Evolutionary conservation across 495 filamentous ascomycete species (phyloP).

Genomic region (Penicillium canariense): DNA sequence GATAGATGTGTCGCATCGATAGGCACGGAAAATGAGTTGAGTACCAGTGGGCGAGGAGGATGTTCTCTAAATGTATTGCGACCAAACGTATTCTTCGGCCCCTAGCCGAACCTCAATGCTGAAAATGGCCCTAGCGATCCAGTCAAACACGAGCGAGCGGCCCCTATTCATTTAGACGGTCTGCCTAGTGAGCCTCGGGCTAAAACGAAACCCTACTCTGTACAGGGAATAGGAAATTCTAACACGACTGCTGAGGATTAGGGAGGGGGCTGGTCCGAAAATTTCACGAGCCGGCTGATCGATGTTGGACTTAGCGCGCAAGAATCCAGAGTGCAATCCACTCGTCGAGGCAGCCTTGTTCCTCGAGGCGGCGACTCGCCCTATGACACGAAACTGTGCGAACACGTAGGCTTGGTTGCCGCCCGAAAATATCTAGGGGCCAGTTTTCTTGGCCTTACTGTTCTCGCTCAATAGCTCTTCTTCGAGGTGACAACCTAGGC

Average conservation of each 20-base stretch:
- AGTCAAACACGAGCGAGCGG: constrained; percentile 1
- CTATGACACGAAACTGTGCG: background rate
- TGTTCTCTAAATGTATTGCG: background rate
- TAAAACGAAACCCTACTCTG: background rate
- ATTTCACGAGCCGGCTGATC: background rate
- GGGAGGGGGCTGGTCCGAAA: background rate
- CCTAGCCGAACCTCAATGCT: background rate
- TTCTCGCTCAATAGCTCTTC: no score
- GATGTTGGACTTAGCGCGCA: background rate
- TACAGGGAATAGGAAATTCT: background rate
- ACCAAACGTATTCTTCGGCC: background rate
- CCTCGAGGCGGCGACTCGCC: background rate
- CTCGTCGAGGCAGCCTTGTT: background rate
- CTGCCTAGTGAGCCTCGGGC: background rate
- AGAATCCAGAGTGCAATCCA: background rate
- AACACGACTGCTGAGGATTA: background rate
- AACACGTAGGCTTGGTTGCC: background rate
- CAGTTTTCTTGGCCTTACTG: background rate
- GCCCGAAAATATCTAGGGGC: background rate
- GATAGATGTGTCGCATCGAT: background rate
- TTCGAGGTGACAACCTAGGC: no score
- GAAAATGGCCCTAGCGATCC: background rate
- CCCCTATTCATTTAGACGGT: background rate
- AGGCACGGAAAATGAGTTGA: background rate
- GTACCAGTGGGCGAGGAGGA: background rate